A percentile compares a stretch with the other conserved stretches of the same genome.
These are phyloP conservation scores for Chlorella variabilis DNA, from an alignment of 163 green algal genomes.

Conservation along the genomic window DNA sequence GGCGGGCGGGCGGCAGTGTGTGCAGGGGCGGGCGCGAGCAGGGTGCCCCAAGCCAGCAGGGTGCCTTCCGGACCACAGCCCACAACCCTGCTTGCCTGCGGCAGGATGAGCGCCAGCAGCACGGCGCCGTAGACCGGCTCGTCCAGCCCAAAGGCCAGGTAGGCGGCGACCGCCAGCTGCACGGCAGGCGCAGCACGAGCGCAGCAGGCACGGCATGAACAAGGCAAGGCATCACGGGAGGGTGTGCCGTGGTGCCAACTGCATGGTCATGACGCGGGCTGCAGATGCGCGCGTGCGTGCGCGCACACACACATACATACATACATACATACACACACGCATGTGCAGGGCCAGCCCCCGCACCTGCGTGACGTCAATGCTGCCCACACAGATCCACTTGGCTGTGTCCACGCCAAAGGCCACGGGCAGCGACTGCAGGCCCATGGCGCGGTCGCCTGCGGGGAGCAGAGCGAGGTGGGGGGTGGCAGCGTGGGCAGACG, in stretches of 20 bases:
- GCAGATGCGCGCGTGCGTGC: too few relatives aligned
- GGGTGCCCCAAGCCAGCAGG: neutral
- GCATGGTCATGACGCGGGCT: too few relatives aligned
- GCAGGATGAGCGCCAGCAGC: slow-evolving; percentile 91
- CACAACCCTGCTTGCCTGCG: slow-evolving; percentile 87
- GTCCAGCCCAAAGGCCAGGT: slow-evolving; percentile 86
- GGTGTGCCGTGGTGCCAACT: neutral
- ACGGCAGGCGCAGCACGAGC: neutral
- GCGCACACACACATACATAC: too few relatives aligned
- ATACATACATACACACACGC: too few relatives aligned
- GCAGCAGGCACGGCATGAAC: neutral
- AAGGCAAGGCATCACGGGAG: neutral
- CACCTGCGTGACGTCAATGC: slow-evolving; percentile 92
- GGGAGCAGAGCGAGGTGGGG: neutral
- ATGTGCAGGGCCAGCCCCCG: neutral
- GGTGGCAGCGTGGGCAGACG: neutral
- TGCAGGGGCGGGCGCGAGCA: neutral
- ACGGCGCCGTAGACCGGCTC: slow-evolving; percentile 88
- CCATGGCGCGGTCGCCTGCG: slow-evolving; percentile 78
- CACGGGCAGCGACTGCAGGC: slow-evolving; percentile 94
- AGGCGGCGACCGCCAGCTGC: slow-evolving; percentile 82
- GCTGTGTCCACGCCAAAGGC: slow-evolving; percentile 96
- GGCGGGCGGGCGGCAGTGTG: neutral
- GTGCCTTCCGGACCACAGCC: too few relatives aligned
- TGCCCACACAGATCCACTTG: slow-evolving; percentile 97